Percentiles rank a stretch among this genome's conserved stretches.
Evolutionary conservation across 306 rosid species (phyloP).

Genomic region (Prinsepia uniflora): DNA sequence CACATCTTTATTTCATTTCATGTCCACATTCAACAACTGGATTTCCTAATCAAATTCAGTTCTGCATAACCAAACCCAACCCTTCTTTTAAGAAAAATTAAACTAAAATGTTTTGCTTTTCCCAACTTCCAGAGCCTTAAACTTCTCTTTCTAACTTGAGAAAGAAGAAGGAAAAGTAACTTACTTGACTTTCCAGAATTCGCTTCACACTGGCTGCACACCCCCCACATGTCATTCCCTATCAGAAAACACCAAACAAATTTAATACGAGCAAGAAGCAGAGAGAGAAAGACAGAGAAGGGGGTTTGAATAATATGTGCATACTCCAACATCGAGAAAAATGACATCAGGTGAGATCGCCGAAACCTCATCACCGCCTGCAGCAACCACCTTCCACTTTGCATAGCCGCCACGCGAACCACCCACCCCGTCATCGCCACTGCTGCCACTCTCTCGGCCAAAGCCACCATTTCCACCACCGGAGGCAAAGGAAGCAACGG

Average conservation of each 20-base stretch:
- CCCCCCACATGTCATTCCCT: slow-evolving; percentile 73
- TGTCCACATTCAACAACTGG: background rate
- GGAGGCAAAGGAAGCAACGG: slow-evolving; percentile 53
- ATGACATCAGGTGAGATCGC: slow-evolving; percentile 58
- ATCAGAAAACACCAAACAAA: slow-evolving; percentile 1
- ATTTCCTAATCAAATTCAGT: background rate
- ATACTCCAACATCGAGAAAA: slow-evolving; percentile 81
- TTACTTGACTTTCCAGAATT: slow-evolving; percentile 69
- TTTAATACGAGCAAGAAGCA: background rate
- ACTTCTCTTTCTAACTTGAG: background rate
- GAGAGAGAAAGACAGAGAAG: slow-evolving; percentile 1
- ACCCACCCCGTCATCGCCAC: slow-evolving; percentile 39
- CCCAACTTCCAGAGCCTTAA: background rate
- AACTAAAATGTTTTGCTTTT: background rate
- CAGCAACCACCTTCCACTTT: slow-evolving; percentile 44
- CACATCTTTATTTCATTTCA: background rate
- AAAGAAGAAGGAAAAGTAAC: slow-evolving; percentile 10
- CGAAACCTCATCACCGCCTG: slow-evolving; percentile 49
- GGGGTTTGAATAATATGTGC: slow-evolving; percentile 1
- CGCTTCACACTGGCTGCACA: slow-evolving; percentile 76
- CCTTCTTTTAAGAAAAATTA: background rate
- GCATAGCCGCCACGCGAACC: slow-evolving; percentile 48
- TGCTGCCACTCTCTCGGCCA: slow-evolving; percentile 40
- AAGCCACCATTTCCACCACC: slow-evolving; percentile 53
- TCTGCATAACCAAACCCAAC: background rate